Percentiles rank a stretch among this genome's conserved stretches.
These are phyloP conservation scores for Pythium periplocum DNA, from an alignment of 352 stramenopile genomes.

Conservation along the genomic window DNA sequence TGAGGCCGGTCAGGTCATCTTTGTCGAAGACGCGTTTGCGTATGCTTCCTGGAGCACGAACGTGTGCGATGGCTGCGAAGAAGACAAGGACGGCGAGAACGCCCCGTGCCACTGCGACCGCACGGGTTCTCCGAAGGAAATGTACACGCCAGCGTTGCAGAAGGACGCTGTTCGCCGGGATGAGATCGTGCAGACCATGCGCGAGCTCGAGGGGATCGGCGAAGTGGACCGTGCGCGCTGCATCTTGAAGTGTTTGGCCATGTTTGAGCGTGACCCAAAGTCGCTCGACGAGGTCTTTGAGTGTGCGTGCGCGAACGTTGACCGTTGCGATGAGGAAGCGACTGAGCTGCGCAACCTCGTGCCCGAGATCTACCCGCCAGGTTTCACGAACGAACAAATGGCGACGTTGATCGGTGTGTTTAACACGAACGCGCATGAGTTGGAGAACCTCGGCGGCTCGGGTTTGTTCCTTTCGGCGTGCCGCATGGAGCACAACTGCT, in stretches of 20 bases:
- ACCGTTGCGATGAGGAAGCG: constrained; percentile 33
- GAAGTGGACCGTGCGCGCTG: constrained; percentile 69
- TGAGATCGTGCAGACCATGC: constrained; percentile 50
- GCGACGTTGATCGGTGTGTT: constrained; percentile 62
- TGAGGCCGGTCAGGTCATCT: constrained; percentile 59
- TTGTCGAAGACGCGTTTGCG: constrained; percentile 72
- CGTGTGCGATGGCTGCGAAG: constrained; percentile 50
- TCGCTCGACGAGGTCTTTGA: constrained; percentile 40
- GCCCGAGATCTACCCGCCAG: constrained; percentile 46
- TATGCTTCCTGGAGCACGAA: constrained; percentile 63
- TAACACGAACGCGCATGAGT: constrained; percentile 71
- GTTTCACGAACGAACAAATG: constrained; percentile 53
- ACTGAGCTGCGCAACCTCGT: constrained; percentile 34
- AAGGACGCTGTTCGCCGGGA: constrained; percentile 38
- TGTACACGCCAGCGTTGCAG: constrained; percentile 41
- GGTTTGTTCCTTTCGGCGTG: constrained; percentile 67
- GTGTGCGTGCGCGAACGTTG: constrained; percentile 39
- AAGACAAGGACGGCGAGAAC: constrained; percentile 19
- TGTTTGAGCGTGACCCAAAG: constrained; percentile 40
- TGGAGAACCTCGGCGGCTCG: constrained; percentile 68
- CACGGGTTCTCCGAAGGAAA: constrained; percentile 18
- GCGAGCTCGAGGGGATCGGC: constrained; percentile 50
- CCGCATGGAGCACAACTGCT: constrained; percentile 71
- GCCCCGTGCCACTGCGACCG: constrained; percentile 26
- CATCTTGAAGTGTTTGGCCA: constrained; percentile 62